Conservation (phyloP, 2,329 filamentous ascomycete species). For the Fusarium pseudocircinatum region DNA sequence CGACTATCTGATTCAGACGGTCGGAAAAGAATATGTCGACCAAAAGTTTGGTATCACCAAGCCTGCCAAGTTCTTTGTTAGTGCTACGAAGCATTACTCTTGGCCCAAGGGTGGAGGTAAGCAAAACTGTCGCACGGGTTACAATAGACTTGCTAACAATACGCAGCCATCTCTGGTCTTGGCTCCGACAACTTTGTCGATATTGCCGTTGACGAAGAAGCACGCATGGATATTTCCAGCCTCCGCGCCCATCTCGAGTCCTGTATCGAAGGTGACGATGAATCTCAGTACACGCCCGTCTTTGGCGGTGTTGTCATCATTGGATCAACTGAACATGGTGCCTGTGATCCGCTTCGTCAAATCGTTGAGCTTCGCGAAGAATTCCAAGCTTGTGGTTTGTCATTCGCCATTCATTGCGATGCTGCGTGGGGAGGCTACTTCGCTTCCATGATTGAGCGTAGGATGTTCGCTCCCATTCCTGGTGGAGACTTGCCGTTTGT, state of each 20-base stretch:
- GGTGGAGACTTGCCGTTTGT: neutral
- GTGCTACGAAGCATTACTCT: constrained; percentile 3
- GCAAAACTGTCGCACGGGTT: too few relatives aligned
- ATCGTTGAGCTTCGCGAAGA: neutral
- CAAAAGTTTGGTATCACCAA: neutral
- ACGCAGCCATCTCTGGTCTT: neutral
- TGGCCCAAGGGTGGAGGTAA: neutral
- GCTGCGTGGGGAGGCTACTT: neutral
- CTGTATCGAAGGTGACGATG: neutral
- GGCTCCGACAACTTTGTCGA: neutral
- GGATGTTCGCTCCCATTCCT: neutral
- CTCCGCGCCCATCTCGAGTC: neutral
- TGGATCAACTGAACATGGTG: neutral
- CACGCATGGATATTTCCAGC: neutral
- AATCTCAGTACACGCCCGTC: neutral
- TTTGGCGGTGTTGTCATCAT: neutral
- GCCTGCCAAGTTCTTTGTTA: neutral
- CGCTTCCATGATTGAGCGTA: neutral
- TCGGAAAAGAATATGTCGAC: neutral
- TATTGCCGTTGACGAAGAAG: neutral
- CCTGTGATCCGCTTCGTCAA: neutral
- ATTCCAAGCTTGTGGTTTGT: neutral
- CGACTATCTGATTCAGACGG: neutral
- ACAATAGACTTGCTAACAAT: too few relatives aligned
- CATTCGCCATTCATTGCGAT: neutral